Evolutionary conservation across 2,329 filamentous ascomycete species (phyloP).

Genomic region (Akanthomyces lecanii): DNA sequence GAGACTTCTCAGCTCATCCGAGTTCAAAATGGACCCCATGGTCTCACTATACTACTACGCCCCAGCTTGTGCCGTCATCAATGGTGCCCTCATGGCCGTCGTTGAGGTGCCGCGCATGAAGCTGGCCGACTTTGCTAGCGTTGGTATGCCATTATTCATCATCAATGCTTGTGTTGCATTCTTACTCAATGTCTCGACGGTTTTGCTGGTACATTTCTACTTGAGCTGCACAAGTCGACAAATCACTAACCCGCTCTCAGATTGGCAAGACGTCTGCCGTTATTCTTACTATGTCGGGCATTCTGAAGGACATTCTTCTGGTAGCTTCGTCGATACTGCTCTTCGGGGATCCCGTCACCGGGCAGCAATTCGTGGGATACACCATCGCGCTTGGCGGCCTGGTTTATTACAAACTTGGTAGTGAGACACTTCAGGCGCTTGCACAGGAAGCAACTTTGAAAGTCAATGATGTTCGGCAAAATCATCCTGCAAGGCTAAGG

Average conservation of each 20-base stretch:
- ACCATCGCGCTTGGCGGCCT: slow-evolving; percentile 74
- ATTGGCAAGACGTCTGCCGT: slow-evolving; percentile 86
- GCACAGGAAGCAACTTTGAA: not conserved
- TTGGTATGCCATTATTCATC: slow-evolving; percentile 69
- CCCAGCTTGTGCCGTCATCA: slow-evolving; percentile 78
- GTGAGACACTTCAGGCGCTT: slow-evolving; percentile 1
- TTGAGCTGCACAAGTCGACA: not conserved
- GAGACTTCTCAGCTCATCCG: slow-evolving; percentile 72
- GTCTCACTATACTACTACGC: slow-evolving; percentile 90
- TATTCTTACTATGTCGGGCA: slow-evolving; percentile 80
- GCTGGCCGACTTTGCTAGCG: slow-evolving; percentile 66
- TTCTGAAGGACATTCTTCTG: slow-evolving; percentile 83
- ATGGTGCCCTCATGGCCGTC: slow-evolving; percentile 66
- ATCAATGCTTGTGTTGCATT: slow-evolving; percentile 76
- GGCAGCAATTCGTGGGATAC: slow-evolving; percentile 80
- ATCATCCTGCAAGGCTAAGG: not conserved
- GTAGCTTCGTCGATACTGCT: slow-evolving; percentile 76
- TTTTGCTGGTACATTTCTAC: slow-evolving; percentile 66
- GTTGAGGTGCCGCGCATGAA: slow-evolving; percentile 68
- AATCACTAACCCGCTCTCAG: slow-evolving; percentile 41
- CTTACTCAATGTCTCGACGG: slow-evolving; percentile 77
- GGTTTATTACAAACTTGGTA: slow-evolving; percentile 76
- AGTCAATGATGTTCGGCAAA: not conserved
- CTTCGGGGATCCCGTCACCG: slow-evolving; percentile 71
- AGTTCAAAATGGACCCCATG: slow-evolving; percentile 89